Evolutionary conservation across 192 early-diverging fungal species (phyloP).

Genomic region (Backusella tarrabulga): DNA sequence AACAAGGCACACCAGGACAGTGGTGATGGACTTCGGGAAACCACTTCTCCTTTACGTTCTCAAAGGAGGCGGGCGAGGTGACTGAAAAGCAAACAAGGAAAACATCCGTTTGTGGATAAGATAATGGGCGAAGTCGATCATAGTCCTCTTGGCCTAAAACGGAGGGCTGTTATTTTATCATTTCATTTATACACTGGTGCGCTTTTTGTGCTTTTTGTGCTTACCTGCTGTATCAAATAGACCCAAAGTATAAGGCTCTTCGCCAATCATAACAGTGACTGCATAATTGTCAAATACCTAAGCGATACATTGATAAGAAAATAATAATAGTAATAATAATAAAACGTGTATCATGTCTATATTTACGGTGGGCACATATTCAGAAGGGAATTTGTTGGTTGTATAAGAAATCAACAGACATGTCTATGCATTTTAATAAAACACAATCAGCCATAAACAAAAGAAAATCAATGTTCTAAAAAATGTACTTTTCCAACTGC

Average conservation of each 20-base stretch:
- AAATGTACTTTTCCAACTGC: slow-evolving; percentile 64
- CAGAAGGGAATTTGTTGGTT: slow-evolving; percentile 92
- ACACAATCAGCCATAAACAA: not conserved
- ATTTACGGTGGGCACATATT: slow-evolving; percentile 92
- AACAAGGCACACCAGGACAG: slow-evolving; percentile 92
- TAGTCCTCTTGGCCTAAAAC: slow-evolving; percentile 83
- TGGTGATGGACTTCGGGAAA: slow-evolving; percentile 93
- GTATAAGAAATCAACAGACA: slow-evolving; percentile 93
- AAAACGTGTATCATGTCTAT: not conserved
- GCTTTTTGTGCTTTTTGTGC: too few relatives aligned
- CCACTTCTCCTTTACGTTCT: slow-evolving; percentile 96
- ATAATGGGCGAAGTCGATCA: slow-evolving; percentile 86
- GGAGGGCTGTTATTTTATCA: not conserved
- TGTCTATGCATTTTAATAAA: slow-evolving; percentile 52
- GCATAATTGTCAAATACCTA: slow-evolving; percentile 96
- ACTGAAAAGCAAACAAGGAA: slow-evolving; percentile 93
- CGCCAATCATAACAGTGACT: slow-evolving; percentile 96
- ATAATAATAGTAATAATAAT: not conserved
- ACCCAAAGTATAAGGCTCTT: slow-evolving; percentile 92
- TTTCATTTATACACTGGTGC: not conserved
- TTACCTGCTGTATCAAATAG: slow-evolving; percentile 87
- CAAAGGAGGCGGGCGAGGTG: slow-evolving; percentile 85
- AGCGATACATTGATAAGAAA: not conserved
- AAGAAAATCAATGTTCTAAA: not conserved
- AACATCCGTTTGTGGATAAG: slow-evolving; percentile 93